Percentiles rank a stretch among this genome's conserved stretches.
These are phyloP conservation scores for Xylariomycetidae sp. DNA, from an alignment of 2,329 filamentous ascomycete genomes.

Conservation along the genomic window DNA sequence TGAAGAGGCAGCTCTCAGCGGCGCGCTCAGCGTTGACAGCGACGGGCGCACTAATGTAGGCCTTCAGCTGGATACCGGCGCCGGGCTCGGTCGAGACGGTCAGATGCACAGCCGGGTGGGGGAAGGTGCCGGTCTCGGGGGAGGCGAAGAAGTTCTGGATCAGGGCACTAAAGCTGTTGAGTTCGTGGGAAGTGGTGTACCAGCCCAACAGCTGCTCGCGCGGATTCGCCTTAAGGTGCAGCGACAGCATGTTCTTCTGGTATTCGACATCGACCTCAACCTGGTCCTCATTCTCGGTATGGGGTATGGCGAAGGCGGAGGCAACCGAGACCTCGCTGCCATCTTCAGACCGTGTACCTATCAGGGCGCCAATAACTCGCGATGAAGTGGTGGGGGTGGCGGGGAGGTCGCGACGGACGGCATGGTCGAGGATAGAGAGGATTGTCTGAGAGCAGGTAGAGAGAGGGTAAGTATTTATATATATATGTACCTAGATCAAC, in stretches of 20 bases:
- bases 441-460: constrained; percentile 44
- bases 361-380: constrained; percentile 92
- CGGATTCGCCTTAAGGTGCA: constrained; percentile 90
- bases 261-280: constrained; percentile 99
- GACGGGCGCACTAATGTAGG: constrained; percentile 93
- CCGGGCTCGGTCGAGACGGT: constrained; percentile 89
- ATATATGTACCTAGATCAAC: constrained; percentile 1
- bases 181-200: constrained; percentile 95
- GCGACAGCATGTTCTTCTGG: constrained; percentile 96
- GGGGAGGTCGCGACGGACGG: constrained; percentile 73
- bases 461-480: constrained; percentile 1
- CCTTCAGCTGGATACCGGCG: constrained; percentile 81
- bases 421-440: constrained; percentile 86
- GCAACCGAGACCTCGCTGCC: constrained; percentile 94
- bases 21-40: constrained; percentile 93
- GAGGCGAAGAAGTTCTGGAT: constrained; percentile 99
- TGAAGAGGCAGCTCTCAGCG: constrained; percentile 94
- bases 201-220: constrained; percentile 93
- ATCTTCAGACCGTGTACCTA: constrained; percentile 92
- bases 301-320: constrained; percentile 94
- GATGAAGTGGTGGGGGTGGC: constrained; percentile 69
- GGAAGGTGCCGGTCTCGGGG: constrained; percentile 94
- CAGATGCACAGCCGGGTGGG: constrained; percentile 94
- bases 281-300: constrained; percentile 97
- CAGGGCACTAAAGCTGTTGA: constrained; percentile 97